These are phyloP conservation scores for Colletotrichum australisinense DNA, from an alignment of 2,329 filamentous ascomycete genomes.

Conservation along the genomic window DNA sequence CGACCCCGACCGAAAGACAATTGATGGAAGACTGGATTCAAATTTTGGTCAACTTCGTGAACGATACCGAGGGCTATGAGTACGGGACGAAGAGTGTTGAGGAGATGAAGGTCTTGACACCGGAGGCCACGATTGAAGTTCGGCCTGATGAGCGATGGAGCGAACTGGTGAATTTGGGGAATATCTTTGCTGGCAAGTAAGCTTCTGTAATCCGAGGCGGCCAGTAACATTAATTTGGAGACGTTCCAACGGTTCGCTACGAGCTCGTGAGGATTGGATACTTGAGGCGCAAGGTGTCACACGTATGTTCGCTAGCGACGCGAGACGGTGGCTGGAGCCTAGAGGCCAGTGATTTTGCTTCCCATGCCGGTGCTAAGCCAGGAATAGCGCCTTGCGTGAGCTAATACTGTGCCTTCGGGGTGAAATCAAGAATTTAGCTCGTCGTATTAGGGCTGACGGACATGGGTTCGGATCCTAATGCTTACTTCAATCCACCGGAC, in stretches of 20 bases:
- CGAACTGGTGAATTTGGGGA: conserved; percentile 43
- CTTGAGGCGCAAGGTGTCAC: too few species aligned
- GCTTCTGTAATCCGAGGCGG: too few species aligned
- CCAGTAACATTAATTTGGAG: not conserved
- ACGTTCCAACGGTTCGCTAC: rapidly evolving
- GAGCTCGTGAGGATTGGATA: too few species aligned
- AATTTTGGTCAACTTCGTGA: conserved; percentile 51
- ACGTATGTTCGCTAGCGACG: too few species aligned
- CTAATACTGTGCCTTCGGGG: too few species aligned
- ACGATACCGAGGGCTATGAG: conserved; percentile 41
- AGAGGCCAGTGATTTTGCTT: too few species aligned
- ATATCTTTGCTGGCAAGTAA: conserved; percentile 41
- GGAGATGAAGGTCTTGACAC: conserved; percentile 49
- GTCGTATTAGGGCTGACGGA: not conserved
- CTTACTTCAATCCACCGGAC: not conserved
- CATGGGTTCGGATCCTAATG: not conserved
- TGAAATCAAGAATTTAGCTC: too few species aligned
- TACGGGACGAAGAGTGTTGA: conserved; percentile 48
- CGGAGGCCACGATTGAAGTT: conserved; percentile 46
- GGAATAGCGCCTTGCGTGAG: too few species aligned
- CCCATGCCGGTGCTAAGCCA: too few species aligned
- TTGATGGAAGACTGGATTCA: conserved; percentile 53
- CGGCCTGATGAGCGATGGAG: conserved; percentile 49
- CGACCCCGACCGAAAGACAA: conserved; percentile 44
- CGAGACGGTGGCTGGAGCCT: too few species aligned